phyloP scores from a whole-genome alignment of 1,284 basidiomycete genomes.

The Cutaneotrichosporon cutaneum region DNA sequence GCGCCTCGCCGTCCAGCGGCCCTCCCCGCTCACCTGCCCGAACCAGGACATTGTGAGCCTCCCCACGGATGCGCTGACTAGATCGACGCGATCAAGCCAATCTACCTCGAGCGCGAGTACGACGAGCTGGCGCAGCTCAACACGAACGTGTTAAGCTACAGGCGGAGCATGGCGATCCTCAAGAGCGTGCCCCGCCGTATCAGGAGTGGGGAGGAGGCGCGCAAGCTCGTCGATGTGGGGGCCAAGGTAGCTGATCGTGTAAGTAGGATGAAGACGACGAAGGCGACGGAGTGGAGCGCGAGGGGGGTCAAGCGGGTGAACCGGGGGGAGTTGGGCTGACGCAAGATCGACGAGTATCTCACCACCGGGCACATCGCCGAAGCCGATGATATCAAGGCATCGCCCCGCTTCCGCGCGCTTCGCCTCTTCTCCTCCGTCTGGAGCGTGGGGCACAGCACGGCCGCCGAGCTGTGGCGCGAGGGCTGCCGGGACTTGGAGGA shows the following conservation, averaged over 20 bases:
- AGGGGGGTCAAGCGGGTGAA: background rate
- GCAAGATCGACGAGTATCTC: constrained; percentile 51
- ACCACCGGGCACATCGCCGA: constrained; percentile 42
- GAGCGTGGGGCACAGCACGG: constrained; percentile 45
- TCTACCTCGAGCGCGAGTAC: constrained; percentile 48
- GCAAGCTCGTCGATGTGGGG: constrained; percentile 45
- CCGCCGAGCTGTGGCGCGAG: constrained; percentile 45
- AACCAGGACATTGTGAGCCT: constrained; percentile 52
- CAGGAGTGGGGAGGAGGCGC: constrained; percentile 47
- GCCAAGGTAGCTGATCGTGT: constrained; percentile 49
- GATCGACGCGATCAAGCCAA: constrained; percentile 53
- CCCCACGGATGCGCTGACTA: constrained; percentile 14
- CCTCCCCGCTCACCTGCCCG: constrained; percentile 43
- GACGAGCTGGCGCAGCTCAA: constrained; percentile 50
- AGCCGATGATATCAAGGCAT: constrained; percentile 37
- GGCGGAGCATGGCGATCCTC: constrained; percentile 46
- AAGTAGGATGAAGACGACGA: background rate
- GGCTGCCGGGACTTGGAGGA: constrained; percentile 47
- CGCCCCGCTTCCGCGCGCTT: constrained; percentile 39
- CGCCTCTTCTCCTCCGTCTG: constrained; percentile 46
- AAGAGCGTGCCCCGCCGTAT: constrained; percentile 42
- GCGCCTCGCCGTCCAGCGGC: constrained; percentile 35
- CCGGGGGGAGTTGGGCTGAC: too few relatives aligned
- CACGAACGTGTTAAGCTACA: constrained; percentile 50
- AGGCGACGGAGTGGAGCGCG: background rate